Percentiles rank a stretch among this genome's conserved stretches.
Evolutionary conservation across 108 stramenopile genomes (phyloP).

Genomic region (Chaetoceros muelleri): DNA sequence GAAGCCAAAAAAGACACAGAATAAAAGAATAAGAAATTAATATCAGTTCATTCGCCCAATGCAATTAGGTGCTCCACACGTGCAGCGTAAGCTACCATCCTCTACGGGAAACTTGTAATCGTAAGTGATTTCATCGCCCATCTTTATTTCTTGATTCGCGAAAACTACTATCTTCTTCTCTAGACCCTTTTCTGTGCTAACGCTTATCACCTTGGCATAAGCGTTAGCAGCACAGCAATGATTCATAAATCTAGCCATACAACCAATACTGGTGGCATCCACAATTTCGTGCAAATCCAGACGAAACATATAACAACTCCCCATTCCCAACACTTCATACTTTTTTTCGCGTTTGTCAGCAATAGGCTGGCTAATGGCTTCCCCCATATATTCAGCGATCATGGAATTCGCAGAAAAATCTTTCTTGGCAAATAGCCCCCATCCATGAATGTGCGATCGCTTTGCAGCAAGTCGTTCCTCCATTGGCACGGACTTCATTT

Average conservation of each 20-base stretch:
- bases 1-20: no score
- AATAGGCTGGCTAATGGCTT: conserved; percentile 51
- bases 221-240: conserved; percentile 87
- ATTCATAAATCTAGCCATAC: conserved; percentile 90
- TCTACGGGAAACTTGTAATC: conserved; percentile 90
- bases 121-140: conserved; percentile 88
- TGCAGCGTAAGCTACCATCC: conserved; percentile 58
- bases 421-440: conserved; percentile 78
- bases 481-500: conserved; percentile 51
- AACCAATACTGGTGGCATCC: conserved; percentile 83
- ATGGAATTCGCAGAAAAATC: conserved; percentile 58
- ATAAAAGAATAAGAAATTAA: no score
- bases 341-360: conserved; percentile 72
- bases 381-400: conserved; percentile 73
- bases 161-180: conserved; percentile 82
- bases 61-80: conserved; percentile 69
- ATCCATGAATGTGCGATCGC: conserved; percentile 82
- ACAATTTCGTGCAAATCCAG: conserved; percentile 75
- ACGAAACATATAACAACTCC: conserved; percentile 87
- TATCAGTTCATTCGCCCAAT: conserved; percentile 60
- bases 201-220: conserved; percentile 74
- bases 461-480: conserved; percentile 46
- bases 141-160: conserved; percentile 63
- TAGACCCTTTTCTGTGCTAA: conserved; percentile 36
- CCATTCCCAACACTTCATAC: conserved; percentile 79